These are phyloP conservation scores for Aspergillus floridensis DNA, from an alignment of 2,329 filamentous ascomycete species.

Conservation along the genomic window DNA sequence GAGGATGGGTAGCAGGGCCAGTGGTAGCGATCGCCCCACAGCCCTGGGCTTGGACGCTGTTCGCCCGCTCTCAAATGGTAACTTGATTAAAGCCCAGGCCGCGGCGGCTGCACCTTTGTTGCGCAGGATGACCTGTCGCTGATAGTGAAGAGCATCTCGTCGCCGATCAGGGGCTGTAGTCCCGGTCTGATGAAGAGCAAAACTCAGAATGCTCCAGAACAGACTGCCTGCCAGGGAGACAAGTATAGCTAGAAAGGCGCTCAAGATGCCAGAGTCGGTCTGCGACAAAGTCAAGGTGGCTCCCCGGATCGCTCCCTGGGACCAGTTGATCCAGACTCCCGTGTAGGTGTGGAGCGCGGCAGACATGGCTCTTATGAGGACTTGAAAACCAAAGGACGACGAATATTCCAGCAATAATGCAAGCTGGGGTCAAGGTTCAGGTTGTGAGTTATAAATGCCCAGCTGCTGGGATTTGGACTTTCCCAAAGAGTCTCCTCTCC, in stretches of 20 bases:
- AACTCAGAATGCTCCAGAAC: conserved; percentile 32
- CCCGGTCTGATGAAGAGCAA: not conserved
- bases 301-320: conserved; percentile 21
- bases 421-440: not conserved
- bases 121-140: conserved; percentile 33
- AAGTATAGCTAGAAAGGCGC: conserved; percentile 28
- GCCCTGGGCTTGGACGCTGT: not conserved
- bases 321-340: conserved; percentile 28
- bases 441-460: not conserved
- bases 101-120: conserved; percentile 17
- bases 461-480: not conserved
- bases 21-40: not conserved
- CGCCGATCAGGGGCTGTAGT: conserved; percentile 22
- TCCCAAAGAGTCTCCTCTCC: not conserved
- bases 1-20: not conserved
- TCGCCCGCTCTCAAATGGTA: not conserved
- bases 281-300: conserved; percentile 26
- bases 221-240: conserved; percentile 22
- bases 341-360: conserved; percentile 11
- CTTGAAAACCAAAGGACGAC: not conserved
- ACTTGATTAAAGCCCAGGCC: conserved; percentile 1
- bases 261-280: conserved; percentile 21
- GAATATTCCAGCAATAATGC: not conserved
- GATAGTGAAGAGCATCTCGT: conserved; percentile 32
- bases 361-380: not conserved